phyloP scores from a whole-genome alignment of 108 stramenopile species.

The Pseudonitzschia pungens region DNA sequence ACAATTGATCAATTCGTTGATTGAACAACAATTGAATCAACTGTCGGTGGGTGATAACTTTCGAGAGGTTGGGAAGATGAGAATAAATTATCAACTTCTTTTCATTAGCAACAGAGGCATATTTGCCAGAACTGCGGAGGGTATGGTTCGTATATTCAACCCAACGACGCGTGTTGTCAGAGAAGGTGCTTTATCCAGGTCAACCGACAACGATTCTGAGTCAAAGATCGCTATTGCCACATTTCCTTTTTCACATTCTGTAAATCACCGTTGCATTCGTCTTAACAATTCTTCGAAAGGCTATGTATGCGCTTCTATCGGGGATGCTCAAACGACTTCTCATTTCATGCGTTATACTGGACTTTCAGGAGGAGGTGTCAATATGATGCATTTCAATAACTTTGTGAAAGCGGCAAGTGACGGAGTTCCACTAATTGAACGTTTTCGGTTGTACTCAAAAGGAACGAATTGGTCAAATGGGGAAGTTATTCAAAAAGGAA shows the following conservation, averaged over 20 bases:
- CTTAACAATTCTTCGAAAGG: constrained; percentile 29
- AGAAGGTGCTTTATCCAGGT: constrained; percentile 33
- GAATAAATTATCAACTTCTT: constrained; percentile 34
- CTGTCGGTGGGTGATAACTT: constrained; percentile 36
- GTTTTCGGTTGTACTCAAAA: constrained; percentile 22
- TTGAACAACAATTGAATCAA: constrained; percentile 10
- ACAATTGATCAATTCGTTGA: constrained; percentile 32
- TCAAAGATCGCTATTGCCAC: constrained; percentile 37
- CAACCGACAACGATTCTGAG: constrained; percentile 33
- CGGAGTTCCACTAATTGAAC: constrained; percentile 32
- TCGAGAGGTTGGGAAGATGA: constrained; percentile 16
- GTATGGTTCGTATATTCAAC: constrained; percentile 24
- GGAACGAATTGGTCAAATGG: constrained; percentile 41
- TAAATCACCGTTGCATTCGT: constrained; percentile 35
- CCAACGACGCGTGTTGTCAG: constrained; percentile 18
- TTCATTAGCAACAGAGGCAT: constrained; percentile 21
- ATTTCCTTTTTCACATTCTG: constrained; percentile 40
- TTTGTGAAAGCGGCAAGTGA: constrained; percentile 29
- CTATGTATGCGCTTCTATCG: constrained; percentile 38
- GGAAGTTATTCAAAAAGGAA: constrained; percentile 35
- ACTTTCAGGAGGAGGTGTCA: constrained; percentile 40
- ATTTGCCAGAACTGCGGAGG: constrained; percentile 34
- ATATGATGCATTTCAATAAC: constrained; percentile 35
- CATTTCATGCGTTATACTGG: constrained; percentile 45
- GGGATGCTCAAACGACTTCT: constrained; percentile 38